A percentile compares a stretch with the other conserved stretches of the same genome.
phyloP scores from a whole-genome alignment of 192 early-diverging fungal species.

The Piromyces finnis region DNA sequence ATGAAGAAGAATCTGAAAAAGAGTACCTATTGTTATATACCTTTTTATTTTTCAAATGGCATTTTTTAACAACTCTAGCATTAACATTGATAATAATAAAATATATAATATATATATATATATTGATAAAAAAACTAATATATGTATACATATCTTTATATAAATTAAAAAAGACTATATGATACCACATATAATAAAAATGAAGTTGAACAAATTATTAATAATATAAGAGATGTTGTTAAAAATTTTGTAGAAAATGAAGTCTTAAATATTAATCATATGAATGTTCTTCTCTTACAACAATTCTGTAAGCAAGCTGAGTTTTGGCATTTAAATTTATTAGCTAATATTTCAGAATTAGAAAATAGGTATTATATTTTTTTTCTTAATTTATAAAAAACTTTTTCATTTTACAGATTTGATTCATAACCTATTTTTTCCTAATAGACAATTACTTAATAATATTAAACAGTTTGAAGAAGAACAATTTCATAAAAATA shows the following conservation, averaged over 20 bases:
- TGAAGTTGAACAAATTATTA: neutral
- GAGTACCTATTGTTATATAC: too few species aligned
- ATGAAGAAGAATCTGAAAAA: neutral
- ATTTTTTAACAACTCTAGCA: too few species aligned
- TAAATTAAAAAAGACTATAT: neutral
- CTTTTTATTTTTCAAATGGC: too few species aligned
- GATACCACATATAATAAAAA: neutral
- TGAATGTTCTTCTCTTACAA: neutral
- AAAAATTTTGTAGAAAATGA: neutral
- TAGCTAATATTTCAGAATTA: neutral
- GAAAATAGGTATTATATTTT: neutral
- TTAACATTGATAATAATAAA: too few species aligned
- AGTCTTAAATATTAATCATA: neutral
- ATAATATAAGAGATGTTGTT: neutral
- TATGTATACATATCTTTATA: too few species aligned
- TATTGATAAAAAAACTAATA: too few species aligned
- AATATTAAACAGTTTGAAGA: neutral
- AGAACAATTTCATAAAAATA: neutral
- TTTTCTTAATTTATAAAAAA: neutral
- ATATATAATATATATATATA: too few species aligned
- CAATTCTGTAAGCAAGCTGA: neutral
- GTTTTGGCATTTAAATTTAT: neutral
- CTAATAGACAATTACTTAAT: neutral
- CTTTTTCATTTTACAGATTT: too few species aligned
- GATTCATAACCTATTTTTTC: too few species aligned